phyloP scores from a whole-genome alignment of 129 eudicot species.

The Centrapalus pauciflorus region DNA sequence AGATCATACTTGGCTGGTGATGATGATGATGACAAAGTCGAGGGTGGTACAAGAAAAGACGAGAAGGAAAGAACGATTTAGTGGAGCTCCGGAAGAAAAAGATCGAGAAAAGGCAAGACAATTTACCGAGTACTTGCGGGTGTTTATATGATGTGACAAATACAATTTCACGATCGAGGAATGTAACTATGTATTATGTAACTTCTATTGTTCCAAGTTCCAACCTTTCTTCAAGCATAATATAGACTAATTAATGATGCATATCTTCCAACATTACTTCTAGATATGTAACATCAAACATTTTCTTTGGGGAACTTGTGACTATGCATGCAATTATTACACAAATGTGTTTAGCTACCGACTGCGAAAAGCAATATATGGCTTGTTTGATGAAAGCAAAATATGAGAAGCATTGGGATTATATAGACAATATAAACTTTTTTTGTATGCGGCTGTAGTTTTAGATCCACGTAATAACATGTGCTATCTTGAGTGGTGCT shows the following conservation, averaged over 20 bases:
- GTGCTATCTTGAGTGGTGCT: background rate
- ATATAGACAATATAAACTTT: conserved; percentile 8
- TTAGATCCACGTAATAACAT: conserved; percentile 17
- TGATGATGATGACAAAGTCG: too few relatives aligned
- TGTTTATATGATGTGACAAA: conserved; percentile 18
- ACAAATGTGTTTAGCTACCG: background rate
- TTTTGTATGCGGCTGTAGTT: background rate
- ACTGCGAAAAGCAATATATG: background rate
- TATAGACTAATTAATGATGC: too few relatives aligned
- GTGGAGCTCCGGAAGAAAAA: background rate
- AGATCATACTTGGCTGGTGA: too few relatives aligned
- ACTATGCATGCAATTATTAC: background rate
- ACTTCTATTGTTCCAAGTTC: too few relatives aligned
- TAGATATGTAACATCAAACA: conserved; percentile 7
- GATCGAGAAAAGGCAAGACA: background rate
- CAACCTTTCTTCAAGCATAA: too few relatives aligned
- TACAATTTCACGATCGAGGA: background rate
- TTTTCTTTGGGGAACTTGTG: background rate
- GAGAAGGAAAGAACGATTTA: too few relatives aligned
- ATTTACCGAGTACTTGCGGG: background rate
- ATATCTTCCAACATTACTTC: too few relatives aligned
- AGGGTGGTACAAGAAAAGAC: too few relatives aligned
- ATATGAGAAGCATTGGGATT: conserved; percentile 19
- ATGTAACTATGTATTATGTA: too few relatives aligned
- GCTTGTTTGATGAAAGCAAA: conserved; percentile 5